These are phyloP conservation scores for Mucor velutinosus DNA, from an alignment of 371 early-diverging fungal species.

Conservation along the genomic window DNA sequence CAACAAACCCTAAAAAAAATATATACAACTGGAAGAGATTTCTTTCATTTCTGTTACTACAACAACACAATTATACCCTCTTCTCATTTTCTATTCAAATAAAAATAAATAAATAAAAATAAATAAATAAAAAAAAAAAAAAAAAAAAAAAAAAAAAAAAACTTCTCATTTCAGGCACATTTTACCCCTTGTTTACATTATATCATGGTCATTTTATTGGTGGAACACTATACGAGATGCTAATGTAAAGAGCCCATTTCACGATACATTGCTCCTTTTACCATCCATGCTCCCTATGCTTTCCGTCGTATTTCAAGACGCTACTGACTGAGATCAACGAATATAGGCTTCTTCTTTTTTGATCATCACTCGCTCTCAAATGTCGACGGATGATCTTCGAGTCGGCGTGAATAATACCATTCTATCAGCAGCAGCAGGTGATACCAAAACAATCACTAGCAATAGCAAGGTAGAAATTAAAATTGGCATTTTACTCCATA, in stretches of 20 bases:
- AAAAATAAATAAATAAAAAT: neutral
- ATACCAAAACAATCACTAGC: neutral
- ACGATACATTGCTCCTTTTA: neutral
- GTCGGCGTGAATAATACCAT: neutral
- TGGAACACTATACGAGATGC: no score
- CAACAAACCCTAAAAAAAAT: neutral
- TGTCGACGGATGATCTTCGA: neutral
- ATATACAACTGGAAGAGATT: neutral
- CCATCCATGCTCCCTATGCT: neutral
- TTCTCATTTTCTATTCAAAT: neutral
- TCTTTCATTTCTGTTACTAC: neutral
- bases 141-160: neutral
- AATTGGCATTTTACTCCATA: neutral
- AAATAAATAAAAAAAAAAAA: no score
- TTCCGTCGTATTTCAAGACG: no score
- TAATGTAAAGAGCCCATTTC: neutral
- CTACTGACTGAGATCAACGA: neutral
- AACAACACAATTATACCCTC: neutral
- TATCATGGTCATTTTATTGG: neutral
- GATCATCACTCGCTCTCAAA: neutral
- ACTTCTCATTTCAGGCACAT: neutral
- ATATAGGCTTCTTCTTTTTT: neutral
- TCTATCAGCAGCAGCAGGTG: neutral
- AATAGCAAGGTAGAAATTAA: neutral
- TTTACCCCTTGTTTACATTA: constrained; percentile 3